Evolutionary conservation across 1,284 basidiomycete genomes (phyloP).

Genomic region (Malassezia psittaci): DNA sequence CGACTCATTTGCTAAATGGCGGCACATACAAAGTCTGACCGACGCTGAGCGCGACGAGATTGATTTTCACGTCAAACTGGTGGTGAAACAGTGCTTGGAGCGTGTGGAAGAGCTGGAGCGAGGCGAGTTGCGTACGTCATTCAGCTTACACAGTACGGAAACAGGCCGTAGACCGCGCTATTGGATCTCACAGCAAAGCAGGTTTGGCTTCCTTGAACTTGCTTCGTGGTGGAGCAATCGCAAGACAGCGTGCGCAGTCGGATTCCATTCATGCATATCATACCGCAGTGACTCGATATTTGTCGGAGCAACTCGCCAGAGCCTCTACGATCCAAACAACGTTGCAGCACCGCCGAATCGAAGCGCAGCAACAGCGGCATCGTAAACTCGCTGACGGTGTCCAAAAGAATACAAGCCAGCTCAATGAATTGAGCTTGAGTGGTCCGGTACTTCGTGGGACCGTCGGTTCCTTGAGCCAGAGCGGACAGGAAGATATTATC

Average conservation of each 20-base stretch:
- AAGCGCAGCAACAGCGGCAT: constrained; percentile 24
- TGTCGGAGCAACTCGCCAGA: constrained; percentile 65
- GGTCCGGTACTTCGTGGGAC: constrained; percentile 1
- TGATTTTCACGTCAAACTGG: constrained; percentile 72
- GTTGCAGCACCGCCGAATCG: constrained; percentile 59
- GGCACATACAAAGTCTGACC: constrained; percentile 56
- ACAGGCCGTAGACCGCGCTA: constrained; percentile 3
- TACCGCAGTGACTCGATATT: constrained; percentile 71
- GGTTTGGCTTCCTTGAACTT: background rate
- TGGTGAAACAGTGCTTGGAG: constrained; percentile 69
- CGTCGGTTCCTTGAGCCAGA: constrained; percentile 3
- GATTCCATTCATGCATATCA: constrained; percentile 61
- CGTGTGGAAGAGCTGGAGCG: constrained; percentile 72
- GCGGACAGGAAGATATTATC: constrained; percentile 23
- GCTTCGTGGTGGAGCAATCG: background rate
- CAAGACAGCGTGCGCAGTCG: constrained; percentile 2
- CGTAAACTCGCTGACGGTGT: constrained; percentile 14
- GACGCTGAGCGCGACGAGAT: constrained; percentile 83
- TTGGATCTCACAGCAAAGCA: background rate
- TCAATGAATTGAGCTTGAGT: background rate
- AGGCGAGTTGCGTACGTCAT: constrained; percentile 66
- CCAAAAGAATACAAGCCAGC: background rate
- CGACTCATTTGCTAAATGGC: constrained; percentile 31
- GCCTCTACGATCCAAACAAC: constrained; percentile 68
- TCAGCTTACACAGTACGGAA: constrained; percentile 2